Conservation (phyloP, 176 grass and related monocot species). For the Phoenix roebelenii region DNA sequence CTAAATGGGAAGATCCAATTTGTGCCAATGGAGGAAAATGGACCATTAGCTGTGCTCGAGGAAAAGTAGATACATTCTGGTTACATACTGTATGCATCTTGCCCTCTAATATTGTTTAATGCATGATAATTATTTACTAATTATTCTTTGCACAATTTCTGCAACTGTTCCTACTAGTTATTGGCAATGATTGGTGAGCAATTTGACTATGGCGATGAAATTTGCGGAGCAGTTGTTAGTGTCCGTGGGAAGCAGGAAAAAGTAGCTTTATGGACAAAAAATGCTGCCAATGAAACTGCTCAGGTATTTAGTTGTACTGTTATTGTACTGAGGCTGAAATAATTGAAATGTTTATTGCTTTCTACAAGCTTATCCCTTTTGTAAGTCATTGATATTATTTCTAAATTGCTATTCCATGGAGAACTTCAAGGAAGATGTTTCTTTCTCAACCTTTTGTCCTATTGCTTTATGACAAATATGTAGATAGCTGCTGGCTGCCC, state of each 20-base stretch:
- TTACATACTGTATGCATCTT: slow-evolving; percentile 73
- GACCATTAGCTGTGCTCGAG: slow-evolving; percentile 74
- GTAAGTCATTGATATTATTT: too few species aligned
- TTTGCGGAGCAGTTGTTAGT: slow-evolving; percentile 82
- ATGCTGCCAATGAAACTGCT: slow-evolving; percentile 86
- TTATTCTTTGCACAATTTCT: neutral
- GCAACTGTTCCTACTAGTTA: slow-evolving; percentile 31
- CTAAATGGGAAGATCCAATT: slow-evolving; percentile 96
- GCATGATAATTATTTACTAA: neutral
- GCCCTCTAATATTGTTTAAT: neutral
- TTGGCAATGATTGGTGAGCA: slow-evolving; percentile 92
- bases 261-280: slow-evolving; percentile 89
- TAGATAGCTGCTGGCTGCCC: too few species aligned
- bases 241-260: slow-evolving; percentile 75
- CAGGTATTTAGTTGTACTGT: slow-evolving; percentile 38
- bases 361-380: too few species aligned
- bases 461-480: too few species aligned
- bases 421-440: too few species aligned
- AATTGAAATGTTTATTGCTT: too few species aligned
- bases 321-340: neutral
- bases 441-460: too few species aligned
- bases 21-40: slow-evolving; percentile 95
- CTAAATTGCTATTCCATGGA: too few species aligned
- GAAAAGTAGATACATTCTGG: slow-evolving; percentile 81
- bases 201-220: slow-evolving; percentile 93